Base-by-base conservation (phyloP, 2,329 filamentous ascomycete species). In the Podosphaera fusca region DNA sequence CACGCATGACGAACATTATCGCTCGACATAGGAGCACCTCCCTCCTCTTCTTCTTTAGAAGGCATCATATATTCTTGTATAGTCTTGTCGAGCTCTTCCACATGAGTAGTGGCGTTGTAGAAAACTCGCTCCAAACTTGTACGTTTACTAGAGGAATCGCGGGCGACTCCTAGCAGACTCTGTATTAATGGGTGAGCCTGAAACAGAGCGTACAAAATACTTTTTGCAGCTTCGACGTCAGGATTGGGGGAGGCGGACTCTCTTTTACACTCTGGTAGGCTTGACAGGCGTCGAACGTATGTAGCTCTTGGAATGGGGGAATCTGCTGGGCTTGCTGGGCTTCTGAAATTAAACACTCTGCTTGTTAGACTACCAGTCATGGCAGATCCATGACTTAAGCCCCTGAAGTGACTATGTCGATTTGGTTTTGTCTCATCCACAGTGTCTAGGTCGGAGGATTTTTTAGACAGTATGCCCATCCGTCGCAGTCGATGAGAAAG, bases 101-200 rank as follows among this genome's bases (percentile, higher is more conserved):
- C 79, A 59, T 83, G 80, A 1, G 75, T 78, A 59, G 79, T 80
- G 9, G 80, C 82, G 65, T 82, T 82, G 67, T 82, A 83, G 59
- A 83, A 80, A 34, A 83, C 78, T 58, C 80, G 76, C 63, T 83
- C 80, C 9, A 84, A 74, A 60, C 79, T 82, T 3, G 79, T 81
- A 55, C 78, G 72, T 64, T 80, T 80, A 30, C 74, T 70, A 8
- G 77, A 77, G 36, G 75, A 77, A 59, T 82, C 79, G 61, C 74
- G 78, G 53, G 78, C 76, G 54, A 83, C 70, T 49, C 76, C 74
- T 67, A 82, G 78, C 56, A 84, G 70, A 68, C 78, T 79, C 66
- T 83, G 79, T 59, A 84, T 81, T 69, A 79, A 79, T 4, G 80
- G 80, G 60, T 84, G 80, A 33, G 83, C 79, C 65, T 82, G 79